Evolutionary conservation across 345 rosid genomes (phyloP), one percentile per base, ranked within the genome.

Genomic region (Pseudoturritis turrita): DNA sequence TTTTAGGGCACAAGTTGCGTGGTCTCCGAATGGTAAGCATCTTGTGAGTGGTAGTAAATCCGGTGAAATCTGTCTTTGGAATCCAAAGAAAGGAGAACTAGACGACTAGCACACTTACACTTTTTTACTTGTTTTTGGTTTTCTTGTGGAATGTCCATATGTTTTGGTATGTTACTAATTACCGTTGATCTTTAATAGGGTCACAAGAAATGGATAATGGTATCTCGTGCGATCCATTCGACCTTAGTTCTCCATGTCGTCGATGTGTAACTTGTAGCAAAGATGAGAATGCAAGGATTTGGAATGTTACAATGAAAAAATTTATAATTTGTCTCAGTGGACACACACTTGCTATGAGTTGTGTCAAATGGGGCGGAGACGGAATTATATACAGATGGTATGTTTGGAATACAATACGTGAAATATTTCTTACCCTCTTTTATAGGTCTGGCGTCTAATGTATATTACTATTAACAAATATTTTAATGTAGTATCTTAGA

Each of bases 261-360:
- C 94, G 96, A 57, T 95, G 89, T 82, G 98, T 91, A 53, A 95
- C 93, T 84, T 84, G 91, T 65, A 87, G 99, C 83, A 91, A 91
- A 85, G 99, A 95, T 88, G 98, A 97, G 9, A 96, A 91, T 87
- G 99, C 99, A 12, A 89, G 97, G 57, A 86, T 95, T 76, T 95
- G 98, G 99, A 98, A 91, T 70, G 36, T 88, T 66, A 71, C 92
- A 35, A 68, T 86, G 60, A 86, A 81, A 70, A 89, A 81, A 80
- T 80, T 89, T 77, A 72, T 89, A 37, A 89, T 95, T 41, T 81
- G 84, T 84, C 92, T 95, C 35, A 88, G 86, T 41, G 98, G 97
- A 10, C 99, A 90, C 55, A 86, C 87, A n/a, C 92, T 88, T 80
- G 94, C 94, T 40, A 82, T 90, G 70, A 90, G 92, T 68, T 88